Base-by-base conservation (phyloP, 345 rosid genomes). In the Dimocarpus longan region DNA sequence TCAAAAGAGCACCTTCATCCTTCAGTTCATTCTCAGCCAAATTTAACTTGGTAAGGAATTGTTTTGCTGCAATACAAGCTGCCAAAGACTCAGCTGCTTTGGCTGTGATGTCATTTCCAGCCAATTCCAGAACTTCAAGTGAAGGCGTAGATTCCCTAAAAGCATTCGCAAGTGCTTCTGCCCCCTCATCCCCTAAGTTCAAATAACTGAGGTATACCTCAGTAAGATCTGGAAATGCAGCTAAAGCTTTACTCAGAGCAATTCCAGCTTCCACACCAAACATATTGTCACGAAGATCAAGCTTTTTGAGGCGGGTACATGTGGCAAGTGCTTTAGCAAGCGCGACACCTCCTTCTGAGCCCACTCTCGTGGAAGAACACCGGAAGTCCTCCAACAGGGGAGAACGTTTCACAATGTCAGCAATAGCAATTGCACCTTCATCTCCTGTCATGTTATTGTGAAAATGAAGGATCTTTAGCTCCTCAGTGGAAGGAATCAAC, bases 401-500 rank as follows among this genome's bases (percentile, higher is more conserved):
- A 65, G 92, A 89, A 28, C 75, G 76, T 79, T 77, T 87, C 82
- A 93, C 85, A 13, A 91, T 88, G 83, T 92, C 90, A 59, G 97
- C 80, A 68, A 95, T 93, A 44, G 97, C 89, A 76, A 88, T 66
- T 7, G 93, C 97, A 76, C 97, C 98, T 82, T 87, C 87, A 57
- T 93, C 98, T 66, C 97, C 98, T 1, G 98, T 92, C 98, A 95
- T 95, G 84, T 95, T 95, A 82, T 92, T 95, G 73, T 91, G 97
- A 83, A 95, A 91, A 15, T 92, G 96, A 85, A 95, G 97, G 74
- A 91, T 84, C 85, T 65, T 90, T 76, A 93, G 93, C 82, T 89
- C 87, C 78, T 81, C 86, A 24, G 97, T 90, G 22, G 93, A 93
- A 70, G 97, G 95, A 83, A 95, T 88, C 70, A 95, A 80, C 84